Evolutionary conservation across 176 grass and related monocot genomes (phyloP).

Genomic region (Pontederia crassipes): DNA sequence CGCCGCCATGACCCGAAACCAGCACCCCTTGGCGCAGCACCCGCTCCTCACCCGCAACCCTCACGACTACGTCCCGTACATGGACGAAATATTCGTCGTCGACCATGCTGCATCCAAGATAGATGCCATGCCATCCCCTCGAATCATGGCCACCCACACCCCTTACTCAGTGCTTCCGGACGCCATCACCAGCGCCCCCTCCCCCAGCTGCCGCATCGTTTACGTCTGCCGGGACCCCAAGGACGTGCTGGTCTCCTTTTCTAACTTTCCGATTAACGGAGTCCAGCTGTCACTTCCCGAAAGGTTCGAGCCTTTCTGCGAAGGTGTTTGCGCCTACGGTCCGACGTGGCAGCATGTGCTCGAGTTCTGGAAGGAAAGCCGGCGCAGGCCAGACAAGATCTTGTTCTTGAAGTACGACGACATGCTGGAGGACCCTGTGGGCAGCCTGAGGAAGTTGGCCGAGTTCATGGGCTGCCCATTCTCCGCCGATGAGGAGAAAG

Average conservation of each 20-base stretch:
- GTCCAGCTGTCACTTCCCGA: background rate
- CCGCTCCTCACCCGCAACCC: conserved; percentile 24
- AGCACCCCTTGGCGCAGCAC: conserved; percentile 1
- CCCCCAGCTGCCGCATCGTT: conserved; percentile 10
- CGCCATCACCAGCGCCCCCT: background rate
- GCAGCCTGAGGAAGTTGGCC: conserved; percentile 20
- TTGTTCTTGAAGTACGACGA: conserved; percentile 46
- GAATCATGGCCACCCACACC: conserved; percentile 24
- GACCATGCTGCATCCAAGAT: background rate
- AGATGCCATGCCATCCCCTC: background rate
- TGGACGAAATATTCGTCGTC: background rate
- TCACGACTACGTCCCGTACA: conserved; percentile 26
- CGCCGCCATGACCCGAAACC: background rate
- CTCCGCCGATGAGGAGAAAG: conserved; percentile 20
- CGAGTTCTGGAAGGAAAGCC: conserved; percentile 13
- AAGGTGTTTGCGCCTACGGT: background rate
- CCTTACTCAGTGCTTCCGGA: conserved; percentile 27
- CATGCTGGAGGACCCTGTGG: conserved; percentile 13
- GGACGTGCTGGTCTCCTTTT: conserved; percentile 26
- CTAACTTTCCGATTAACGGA: background rate
- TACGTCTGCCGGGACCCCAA: conserved; percentile 43
- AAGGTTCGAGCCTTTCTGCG: background rate
- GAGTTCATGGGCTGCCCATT: conserved; percentile 37
- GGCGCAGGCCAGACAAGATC: background rate
- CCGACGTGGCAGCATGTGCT: conserved; percentile 30